These are phyloP conservation scores for Castanopsis chinensis DNA, from an alignment of 306 rosid genomes.

Conservation along the genomic window DNA sequence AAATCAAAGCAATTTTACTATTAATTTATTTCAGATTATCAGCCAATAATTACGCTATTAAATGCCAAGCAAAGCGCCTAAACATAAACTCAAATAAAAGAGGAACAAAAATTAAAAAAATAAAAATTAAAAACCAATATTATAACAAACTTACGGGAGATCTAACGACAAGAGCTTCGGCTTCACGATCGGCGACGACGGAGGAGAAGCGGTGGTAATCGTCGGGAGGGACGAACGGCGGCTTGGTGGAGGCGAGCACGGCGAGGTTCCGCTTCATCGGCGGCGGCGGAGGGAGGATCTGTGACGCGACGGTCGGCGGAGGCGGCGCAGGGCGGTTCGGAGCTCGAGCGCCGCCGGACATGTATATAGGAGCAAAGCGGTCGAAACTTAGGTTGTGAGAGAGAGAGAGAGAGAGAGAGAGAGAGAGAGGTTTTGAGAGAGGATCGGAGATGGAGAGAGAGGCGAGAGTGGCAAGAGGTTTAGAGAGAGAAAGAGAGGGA, in stretches of 20 bases:
- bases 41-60: background rate
- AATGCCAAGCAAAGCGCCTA: background rate
- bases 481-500: background rate
- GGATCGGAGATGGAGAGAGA: background rate
- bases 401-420: background rate
- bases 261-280: constrained; percentile 73
- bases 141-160: constrained; percentile 57
- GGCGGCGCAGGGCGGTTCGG: constrained; percentile 45
- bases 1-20: background rate
- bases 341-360: constrained; percentile 72
- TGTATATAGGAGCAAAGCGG: constrained; percentile 24
- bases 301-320: constrained; percentile 1
- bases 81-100: background rate
- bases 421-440: background rate
- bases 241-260: constrained; percentile 68
- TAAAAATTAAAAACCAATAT: no score
- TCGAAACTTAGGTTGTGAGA: background rate
- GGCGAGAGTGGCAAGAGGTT: constrained; percentile 30
- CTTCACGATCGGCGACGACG: constrained; percentile 42
- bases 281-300: constrained; percentile 50
- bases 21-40: background rate
- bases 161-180: constrained; percentile 73
- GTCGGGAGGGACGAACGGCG: constrained; percentile 65
- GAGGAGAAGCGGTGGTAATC: constrained; percentile 67
- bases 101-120: background rate